These are phyloP conservation scores for Didymella pomorum DNA, from an alignment of 2,329 filamentous ascomycete genomes.

Conservation along the genomic window DNA sequence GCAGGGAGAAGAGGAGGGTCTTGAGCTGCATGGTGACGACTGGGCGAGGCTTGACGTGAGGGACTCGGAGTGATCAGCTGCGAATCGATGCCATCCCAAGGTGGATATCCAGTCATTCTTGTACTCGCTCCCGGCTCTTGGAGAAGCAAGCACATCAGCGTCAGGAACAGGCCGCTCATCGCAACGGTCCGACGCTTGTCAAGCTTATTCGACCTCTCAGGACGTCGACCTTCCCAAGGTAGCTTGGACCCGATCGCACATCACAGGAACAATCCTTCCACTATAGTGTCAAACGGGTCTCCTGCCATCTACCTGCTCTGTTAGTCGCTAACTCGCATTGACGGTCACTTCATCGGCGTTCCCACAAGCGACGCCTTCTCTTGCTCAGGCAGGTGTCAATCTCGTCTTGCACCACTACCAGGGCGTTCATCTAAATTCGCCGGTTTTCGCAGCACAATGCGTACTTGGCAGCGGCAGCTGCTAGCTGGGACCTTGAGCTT, in stretches of 20 bases:
- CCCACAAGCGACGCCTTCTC: conserved; percentile 12
- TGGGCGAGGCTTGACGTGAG: conserved; percentile 3
- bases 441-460: background rate
- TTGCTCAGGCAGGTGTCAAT: conserved; percentile 18
- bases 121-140: conserved; percentile 2
- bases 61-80: conserved; percentile 19
- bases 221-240: conserved; percentile 18
- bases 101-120: conserved; percentile 9
- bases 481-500: background rate
- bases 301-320: conserved; percentile 12
- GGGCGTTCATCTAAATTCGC: conserved; percentile 12
- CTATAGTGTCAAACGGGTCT: conserved; percentile 3
- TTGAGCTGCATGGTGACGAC: conserved; percentile 23
- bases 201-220: background rate
- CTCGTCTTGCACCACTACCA: conserved; percentile 4
- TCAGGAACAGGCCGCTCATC: conserved; percentile 5
- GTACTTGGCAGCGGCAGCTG: conserved; percentile 14
- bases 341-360: conserved; percentile 2
- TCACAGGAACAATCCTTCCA: conserved; percentile 3
- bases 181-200: conserved; percentile 8
- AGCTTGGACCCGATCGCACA: conserved; percentile 11
- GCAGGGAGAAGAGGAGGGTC: conserved; percentile 19
- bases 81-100: conserved; percentile 17
- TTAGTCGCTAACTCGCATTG: conserved; percentile 11
- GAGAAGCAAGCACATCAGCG: background rate